A percentile compares a stretch with the other conserved stretches of the same genome.
These are phyloP conservation scores for Ambrosia artemisiifolia DNA, from an alignment of 129 eudicot species.

Conservation along the genomic window DNA sequence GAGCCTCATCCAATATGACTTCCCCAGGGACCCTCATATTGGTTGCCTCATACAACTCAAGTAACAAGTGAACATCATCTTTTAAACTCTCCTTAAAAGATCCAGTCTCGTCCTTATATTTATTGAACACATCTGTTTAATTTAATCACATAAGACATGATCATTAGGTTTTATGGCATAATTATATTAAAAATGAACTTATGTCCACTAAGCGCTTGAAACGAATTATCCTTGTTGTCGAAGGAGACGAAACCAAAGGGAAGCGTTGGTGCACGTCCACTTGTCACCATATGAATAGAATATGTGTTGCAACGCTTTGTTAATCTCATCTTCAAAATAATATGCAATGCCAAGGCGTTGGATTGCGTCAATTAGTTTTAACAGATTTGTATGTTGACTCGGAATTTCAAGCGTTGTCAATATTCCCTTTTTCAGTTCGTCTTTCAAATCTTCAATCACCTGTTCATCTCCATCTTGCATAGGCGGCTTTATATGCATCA, in stretches of 20 bases:
- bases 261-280: background rate
- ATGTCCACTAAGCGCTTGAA: background rate
- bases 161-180: background rate
- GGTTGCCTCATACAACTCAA: too few species aligned
- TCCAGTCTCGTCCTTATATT: background rate
- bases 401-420: background rate
- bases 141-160: background rate
- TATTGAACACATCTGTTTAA: background rate
- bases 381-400: background rate
- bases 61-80: too few species aligned
- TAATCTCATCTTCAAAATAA: background rate
- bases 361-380: background rate
- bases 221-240: slow-evolving; percentile 1
- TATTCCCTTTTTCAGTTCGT: background rate
- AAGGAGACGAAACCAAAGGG: background rate
- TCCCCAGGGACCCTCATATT: background rate
- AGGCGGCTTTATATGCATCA: background rate
- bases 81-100: too few species aligned
- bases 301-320: background rate
- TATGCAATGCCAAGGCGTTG: slow-evolving; percentile 5
- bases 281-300: background rate
- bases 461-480: background rate
- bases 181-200: background rate
- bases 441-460: background rate
- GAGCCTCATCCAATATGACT: background rate